Base-by-base conservation (phyloP, 1,284 basidiomycete genomes). In the Irpex lacteus region DNA sequence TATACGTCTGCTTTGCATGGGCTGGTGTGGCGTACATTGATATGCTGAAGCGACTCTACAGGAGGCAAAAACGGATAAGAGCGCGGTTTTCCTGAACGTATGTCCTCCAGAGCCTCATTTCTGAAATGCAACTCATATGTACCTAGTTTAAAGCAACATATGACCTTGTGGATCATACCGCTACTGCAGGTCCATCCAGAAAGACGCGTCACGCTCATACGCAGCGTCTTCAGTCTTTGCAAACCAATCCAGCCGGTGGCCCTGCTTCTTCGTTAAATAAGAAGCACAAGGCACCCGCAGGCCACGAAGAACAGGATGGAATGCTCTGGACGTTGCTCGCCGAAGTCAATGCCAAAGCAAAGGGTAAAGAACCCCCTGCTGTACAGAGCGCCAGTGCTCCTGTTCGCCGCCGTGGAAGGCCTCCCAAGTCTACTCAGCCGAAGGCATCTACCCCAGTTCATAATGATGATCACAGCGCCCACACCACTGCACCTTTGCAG, bases 1-100 rank as follows among this genome's bases (percentile, higher is more conserved):
- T 11, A 13, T 52, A 15, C 21, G 4, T 57, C 32, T 55, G 13
- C 11, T 61, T 57, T 11, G 40, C 44, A 19, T 21, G 59, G 53
- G 38, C 49, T 61, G 47, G 57, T n/a, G 54, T 40, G 7, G 18
- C 11, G 44, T 26, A 63, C 26, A 36, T 52, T 13, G 44, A 4
- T 7, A 7, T 36, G 11, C 32, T n/a, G 53, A 59, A 13, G 7
- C 19, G n/a, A 19, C 21, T 38, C 18, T 21, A 18, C 55, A 93
- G 91, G 78, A 79, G 44, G 91, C 91, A 6, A 95, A 95, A 72
- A 69, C 78, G 63, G 92, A 95, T 69, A 85, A 85, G 36, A 89
- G 90, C 6, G 76, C 80, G 38, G 92, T 92, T 4, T 95, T 92
- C 71, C 81, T 84, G 67, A 80, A 91, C 76, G 92, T 92, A 69